Conservation (phyloP, 2,329 filamentous ascomycete species). For the Drechslera avenae region DNA sequence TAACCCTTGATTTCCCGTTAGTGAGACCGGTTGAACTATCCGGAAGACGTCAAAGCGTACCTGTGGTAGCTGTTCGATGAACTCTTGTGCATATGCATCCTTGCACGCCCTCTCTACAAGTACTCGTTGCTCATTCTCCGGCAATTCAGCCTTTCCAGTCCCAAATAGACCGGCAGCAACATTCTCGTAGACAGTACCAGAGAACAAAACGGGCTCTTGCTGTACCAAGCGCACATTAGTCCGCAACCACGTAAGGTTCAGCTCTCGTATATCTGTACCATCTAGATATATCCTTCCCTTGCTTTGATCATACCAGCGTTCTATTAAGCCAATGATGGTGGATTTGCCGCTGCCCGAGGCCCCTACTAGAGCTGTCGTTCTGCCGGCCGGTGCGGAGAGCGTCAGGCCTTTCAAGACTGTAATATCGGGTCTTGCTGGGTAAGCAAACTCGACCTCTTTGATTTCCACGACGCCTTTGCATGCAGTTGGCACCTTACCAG, state of each 20-base stretch:
- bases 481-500: conserved; percentile 25
- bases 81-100: conserved; percentile 94
- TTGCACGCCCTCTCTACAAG: conserved; percentile 79
- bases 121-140: conserved; percentile 66
- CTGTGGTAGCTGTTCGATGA: conserved; percentile 68
- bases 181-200: conserved; percentile 85
- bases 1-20: conserved; percentile 72
- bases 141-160: conserved; percentile 62
- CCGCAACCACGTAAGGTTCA: conserved; percentile 89
- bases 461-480: conserved; percentile 68
- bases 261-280: conserved; percentile 68
- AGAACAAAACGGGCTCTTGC: conserved; percentile 89
- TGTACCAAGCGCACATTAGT: conserved; percentile 90
- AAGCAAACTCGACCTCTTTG: conserved; percentile 83
- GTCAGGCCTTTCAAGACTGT: conserved; percentile 82
- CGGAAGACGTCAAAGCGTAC: conserved; percentile 21
- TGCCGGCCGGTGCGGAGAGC: conserved; percentile 80
- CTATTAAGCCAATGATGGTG: conserved; percentile 76
- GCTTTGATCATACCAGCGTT: conserved; percentile 59
- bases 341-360: conserved; percentile 93
- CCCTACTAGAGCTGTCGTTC: conserved; percentile 90
- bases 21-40: background rate
- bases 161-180: conserved; percentile 79
- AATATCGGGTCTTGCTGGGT: conserved; percentile 89
- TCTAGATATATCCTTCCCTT: conserved; percentile 35